Evolutionary conservation across 2,329 filamentous ascomycete genomes (phyloP).

Genomic region (Keithomyces neogunnii): DNA sequence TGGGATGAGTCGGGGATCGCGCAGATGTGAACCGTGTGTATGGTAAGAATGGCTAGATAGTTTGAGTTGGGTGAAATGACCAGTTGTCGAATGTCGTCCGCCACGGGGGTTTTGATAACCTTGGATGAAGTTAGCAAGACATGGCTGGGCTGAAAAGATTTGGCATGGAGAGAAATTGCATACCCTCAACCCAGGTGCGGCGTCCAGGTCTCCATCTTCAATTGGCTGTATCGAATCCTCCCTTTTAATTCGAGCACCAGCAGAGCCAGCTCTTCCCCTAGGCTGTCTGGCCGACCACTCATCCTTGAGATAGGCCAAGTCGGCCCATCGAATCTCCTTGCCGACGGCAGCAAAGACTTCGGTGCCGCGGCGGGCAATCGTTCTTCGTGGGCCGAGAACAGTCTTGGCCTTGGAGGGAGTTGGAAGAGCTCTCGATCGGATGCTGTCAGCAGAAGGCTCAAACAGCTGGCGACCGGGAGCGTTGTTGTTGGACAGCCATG

Average conservation of each 20-base stretch:
- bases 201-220: constrained; percentile 20
- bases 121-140: constrained; percentile 24
- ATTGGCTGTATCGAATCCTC: constrained; percentile 34
- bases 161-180: constrained; percentile 9
- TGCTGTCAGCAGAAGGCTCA: constrained; percentile 34
- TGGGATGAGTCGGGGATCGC: constrained; percentile 75
- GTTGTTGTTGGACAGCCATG: constrained; percentile 69
- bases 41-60: constrained; percentile 77
- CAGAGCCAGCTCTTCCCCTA: constrained; percentile 21
- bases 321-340: constrained; percentile 86
- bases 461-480: constrained; percentile 76
- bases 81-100: constrained; percentile 77
- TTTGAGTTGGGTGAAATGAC: constrained; percentile 74
- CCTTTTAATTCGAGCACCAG: constrained; percentile 33
- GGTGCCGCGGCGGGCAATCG: constrained; percentile 71
- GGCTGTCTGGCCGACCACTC: constrained; percentile 24
- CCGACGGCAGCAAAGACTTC: constrained; percentile 86
- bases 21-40: constrained; percentile 80
- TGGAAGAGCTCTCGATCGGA: constrained; percentile 28
- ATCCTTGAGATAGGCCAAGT: constrained; percentile 72
- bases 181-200: constrained; percentile 24
- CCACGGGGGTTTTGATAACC: constrained; percentile 70
- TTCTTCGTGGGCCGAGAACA: constrained; percentile 46
- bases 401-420: constrained; percentile 34
- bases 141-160: too few species aligned